These are phyloP conservation scores for Gymnopilus junonius DNA, from an alignment of 768 basidiomycete genomes.

Conservation along the genomic window DNA sequence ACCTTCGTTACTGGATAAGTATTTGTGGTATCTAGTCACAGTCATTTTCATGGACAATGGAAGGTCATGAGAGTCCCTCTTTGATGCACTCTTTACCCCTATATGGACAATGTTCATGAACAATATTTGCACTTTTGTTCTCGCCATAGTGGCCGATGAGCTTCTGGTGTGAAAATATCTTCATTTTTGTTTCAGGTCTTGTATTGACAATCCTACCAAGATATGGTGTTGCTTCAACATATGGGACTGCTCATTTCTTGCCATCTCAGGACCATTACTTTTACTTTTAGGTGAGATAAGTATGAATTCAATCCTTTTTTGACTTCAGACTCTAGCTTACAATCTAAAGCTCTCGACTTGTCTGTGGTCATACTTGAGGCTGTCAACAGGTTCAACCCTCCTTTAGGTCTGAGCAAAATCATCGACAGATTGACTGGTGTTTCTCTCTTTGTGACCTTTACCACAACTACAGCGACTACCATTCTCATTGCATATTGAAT, in stretches of 20 bases:
- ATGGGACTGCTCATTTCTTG: background rate
- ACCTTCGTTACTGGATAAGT: background rate
- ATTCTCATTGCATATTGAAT: background rate
- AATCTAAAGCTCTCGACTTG: background rate
- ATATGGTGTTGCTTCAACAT: slow-evolving; percentile 8
- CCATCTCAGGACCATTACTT: background rate
- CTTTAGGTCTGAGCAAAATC: background rate
- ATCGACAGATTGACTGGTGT: background rate
- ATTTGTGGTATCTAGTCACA: background rate
- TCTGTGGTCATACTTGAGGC: background rate
- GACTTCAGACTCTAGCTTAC: no score
- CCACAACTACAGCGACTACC: background rate
- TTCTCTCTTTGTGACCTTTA: background rate
- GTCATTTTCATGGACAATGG: background rate
- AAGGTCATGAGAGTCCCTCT: background rate
- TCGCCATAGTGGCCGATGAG: background rate
- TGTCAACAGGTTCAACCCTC: background rate
- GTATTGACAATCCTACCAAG: background rate
- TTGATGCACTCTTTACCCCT: background rate
- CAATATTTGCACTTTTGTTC: background rate
- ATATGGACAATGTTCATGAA: background rate
- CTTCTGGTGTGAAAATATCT: background rate
- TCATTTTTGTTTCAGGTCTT: background rate
- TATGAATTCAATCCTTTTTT: background rate
- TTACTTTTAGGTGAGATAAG: background rate